Conservation (phyloP, 2,329 filamentous ascomycete genomes). For the Zasmidium angulare region DNA sequence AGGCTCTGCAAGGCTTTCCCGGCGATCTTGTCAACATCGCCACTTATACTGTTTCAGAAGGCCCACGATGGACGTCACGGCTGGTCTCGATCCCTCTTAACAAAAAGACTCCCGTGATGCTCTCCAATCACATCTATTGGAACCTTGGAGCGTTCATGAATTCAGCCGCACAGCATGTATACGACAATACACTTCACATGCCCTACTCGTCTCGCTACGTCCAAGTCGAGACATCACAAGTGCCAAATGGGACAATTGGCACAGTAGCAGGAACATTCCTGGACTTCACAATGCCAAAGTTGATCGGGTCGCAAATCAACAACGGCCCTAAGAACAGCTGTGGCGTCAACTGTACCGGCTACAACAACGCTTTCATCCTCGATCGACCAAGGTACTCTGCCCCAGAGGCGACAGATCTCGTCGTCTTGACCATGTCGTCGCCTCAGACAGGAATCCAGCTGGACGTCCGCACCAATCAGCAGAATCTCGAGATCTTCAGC, state of each 20-base stretch:
- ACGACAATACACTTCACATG: slow-evolving; percentile 71
- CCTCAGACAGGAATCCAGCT: slow-evolving; percentile 27
- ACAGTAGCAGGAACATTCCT: slow-evolving; percentile 37
- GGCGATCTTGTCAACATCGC: slow-evolving; percentile 72
- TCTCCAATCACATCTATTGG: slow-evolving; percentile 75
- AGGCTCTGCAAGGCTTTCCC: slow-evolving; percentile 73
- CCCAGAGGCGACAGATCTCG: slow-evolving; percentile 19
- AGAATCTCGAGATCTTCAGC: slow-evolving; percentile 29
- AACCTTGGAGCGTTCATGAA: slow-evolving; percentile 79
- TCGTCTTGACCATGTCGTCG: slow-evolving; percentile 20
- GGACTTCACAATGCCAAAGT: slow-evolving; percentile 26
- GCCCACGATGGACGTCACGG: slow-evolving; percentile 67
- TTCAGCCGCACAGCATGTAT: slow-evolving; percentile 61
- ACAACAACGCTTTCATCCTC: slow-evolving; percentile 57
- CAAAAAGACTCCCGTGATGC: slow-evolving; percentile 78
- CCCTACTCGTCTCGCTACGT: slow-evolving; percentile 56
- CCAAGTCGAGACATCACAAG: slow-evolving; percentile 24
- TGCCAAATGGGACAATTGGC: slow-evolving; percentile 40
- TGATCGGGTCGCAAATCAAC: slow-evolving; percentile 21
- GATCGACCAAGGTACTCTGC: slow-evolving; percentile 18
- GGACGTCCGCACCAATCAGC: slow-evolving; percentile 26
- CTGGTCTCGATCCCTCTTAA: slow-evolving; percentile 70
- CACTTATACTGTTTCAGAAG: slow-evolving; percentile 67
- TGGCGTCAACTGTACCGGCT: slow-evolving; percentile 78
- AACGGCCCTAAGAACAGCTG: slow-evolving; percentile 48